Base-by-base conservation (phyloP, 2,329 filamentous ascomycete species). In the Cladosporium sphaerospermum region DNA sequence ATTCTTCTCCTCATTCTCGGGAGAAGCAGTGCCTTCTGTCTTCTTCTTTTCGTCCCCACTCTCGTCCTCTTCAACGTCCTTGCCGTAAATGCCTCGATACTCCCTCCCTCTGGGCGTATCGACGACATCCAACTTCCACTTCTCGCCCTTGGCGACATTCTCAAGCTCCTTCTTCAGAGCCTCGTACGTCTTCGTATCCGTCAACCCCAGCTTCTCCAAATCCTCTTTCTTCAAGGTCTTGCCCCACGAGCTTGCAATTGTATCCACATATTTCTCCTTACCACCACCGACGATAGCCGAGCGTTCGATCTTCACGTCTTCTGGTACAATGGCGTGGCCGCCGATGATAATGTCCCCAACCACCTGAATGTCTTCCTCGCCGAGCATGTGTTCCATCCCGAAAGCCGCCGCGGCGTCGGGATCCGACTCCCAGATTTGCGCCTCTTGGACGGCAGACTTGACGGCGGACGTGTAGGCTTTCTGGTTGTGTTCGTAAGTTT, bases 81-180 rank as follows among this genome's bases (percentile, higher is more conserved):
- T 71, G 23, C 85, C 83, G 13, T 92, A 78, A 40, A 88, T 81
- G 0, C 85, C 88, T 42, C 85, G 75, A 39, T 92, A 80, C 64
- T 89, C 85, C 56, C 81, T 73, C 18, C 79, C 77, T 4, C 80
- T 77, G 1, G 84, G 80, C 9, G 82, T 76, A 62, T 93, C 86
- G 1, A 93, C 81, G 11, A 93, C 76, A 68, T 93, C 88, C 55
- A 96, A 73, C 62, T 84, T 86, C 89, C 90, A 96, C 13, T 83
- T 82, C 59, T 83, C 80, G 7, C 85, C 82, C 2, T 83, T 80
- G 0, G 88, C 88, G 39, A 87, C 65, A 61, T 82, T 79, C 65
- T 87, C 78, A 54, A 95, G 70, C 64, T 88, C 76, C 57, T 83
- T 78, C 62, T 80, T 80, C 65, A 95, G 74, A 43, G 83, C 76